These are phyloP conservation scores for Cladosporium austrohemisphaericum DNA, from an alignment of 2,329 filamentous ascomycete genomes.

Conservation along the genomic window DNA sequence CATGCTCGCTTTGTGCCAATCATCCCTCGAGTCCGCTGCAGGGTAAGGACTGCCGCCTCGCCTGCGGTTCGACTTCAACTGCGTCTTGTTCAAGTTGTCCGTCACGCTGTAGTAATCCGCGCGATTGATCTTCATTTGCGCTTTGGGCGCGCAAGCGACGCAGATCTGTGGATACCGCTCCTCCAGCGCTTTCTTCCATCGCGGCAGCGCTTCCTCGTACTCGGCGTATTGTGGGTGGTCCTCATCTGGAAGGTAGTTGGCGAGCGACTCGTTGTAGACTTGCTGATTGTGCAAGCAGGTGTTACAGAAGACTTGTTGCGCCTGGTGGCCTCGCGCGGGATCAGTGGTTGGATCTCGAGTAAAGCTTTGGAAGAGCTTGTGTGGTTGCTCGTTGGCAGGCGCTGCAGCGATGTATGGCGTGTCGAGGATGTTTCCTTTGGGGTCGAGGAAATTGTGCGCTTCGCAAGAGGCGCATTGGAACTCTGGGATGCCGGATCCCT, in stretches of 20 bases:
- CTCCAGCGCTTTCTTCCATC: constrained; percentile 70
- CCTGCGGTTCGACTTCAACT: constrained; percentile 40
- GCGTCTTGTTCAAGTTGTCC: constrained; percentile 40
- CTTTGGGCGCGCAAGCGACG: constrained; percentile 69
- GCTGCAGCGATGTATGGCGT: constrained; percentile 59
- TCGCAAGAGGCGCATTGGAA: constrained; percentile 78
- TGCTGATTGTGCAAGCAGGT: constrained; percentile 87
- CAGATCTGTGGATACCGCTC: constrained; percentile 86
- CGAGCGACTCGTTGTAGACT: constrained; percentile 69
- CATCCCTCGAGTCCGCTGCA: constrained; percentile 36
- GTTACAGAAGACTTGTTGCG: constrained; percentile 59
- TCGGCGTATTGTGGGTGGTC: constrained; percentile 65
- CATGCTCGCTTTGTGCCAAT: constrained; percentile 35
- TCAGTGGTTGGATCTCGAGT: constrained; percentile 15
- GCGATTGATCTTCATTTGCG: constrained; percentile 46
- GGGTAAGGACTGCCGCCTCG: not conserved
- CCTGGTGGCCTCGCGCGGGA: constrained; percentile 8
- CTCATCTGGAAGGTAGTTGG: constrained; percentile 70
- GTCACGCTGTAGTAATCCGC: constrained; percentile 32
- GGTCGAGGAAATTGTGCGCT: constrained; percentile 82
- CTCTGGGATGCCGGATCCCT: constrained; percentile 56
- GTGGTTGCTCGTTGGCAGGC: constrained; percentile 15
- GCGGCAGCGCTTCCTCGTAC: constrained; percentile 65
- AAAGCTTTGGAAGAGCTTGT: constrained; percentile 28
- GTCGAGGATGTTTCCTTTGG: constrained; percentile 88